Percentiles rank a stretch among this genome's conserved stretches.
Evolutionary conservation across 352 stramenopile genomes (phyloP).

Genomic region (Phytophthora rubi): DNA sequence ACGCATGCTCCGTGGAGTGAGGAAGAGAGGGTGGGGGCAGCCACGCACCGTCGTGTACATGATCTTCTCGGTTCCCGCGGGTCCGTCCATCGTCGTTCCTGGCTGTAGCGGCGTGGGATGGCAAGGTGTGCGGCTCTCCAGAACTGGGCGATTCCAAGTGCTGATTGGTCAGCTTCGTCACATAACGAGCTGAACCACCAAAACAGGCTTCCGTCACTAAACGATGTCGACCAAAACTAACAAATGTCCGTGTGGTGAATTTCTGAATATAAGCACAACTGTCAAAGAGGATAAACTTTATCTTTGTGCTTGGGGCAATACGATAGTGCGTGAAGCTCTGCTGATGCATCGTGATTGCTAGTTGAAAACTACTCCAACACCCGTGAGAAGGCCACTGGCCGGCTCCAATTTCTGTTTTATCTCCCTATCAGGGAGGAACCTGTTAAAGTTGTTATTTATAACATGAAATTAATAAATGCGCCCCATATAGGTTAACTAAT

Average conservation of each 20-base stretch:
- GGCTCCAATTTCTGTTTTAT: constrained; percentile 92
- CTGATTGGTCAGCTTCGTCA: constrained; percentile 24
- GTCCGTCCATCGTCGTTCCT: constrained; percentile 61
- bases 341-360: constrained; percentile 95
- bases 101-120: constrained; percentile 20
- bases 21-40: neutral
- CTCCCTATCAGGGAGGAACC: constrained; percentile 37
- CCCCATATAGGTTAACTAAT: too few relatives aligned
- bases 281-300: too few relatives aligned
- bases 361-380: constrained; percentile 95
- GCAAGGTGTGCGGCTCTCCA: constrained; percentile 31
- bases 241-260: constrained; percentile 39
- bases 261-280: constrained; percentile 13
- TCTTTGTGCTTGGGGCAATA: constrained; percentile 95
- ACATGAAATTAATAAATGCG: too few relatives aligned
- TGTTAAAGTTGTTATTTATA: too few relatives aligned
- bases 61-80: constrained; percentile 80
- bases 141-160: neutral
- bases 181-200: constrained; percentile 6
- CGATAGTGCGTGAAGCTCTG: constrained; percentile 93
- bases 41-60: constrained; percentile 67
- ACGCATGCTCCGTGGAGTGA: neutral
- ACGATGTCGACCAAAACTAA: constrained; percentile 2
- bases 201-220: neutral
- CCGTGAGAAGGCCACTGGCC: constrained; percentile 90